Conservation (phyloP, 1,139 yeast genomes). For the Torulaspora globosa region DNA sequence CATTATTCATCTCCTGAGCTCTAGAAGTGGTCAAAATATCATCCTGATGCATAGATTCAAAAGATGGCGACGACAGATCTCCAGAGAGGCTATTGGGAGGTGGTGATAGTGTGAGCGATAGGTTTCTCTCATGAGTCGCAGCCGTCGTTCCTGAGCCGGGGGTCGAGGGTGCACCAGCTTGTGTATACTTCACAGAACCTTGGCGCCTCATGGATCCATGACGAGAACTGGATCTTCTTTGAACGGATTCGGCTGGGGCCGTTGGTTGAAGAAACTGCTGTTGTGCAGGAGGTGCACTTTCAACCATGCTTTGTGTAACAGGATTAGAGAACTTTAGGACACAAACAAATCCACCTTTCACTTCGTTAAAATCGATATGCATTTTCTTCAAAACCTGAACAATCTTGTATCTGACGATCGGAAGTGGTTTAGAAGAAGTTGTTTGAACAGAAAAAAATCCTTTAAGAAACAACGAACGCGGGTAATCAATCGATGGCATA, state of each 20-base stretch:
- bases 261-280: constrained; percentile 22
- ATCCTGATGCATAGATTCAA: constrained; percentile 49
- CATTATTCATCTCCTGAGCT: constrained; percentile 32
- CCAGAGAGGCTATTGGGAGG: constrained; percentile 29
- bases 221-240: constrained; percentile 28
- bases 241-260: constrained; percentile 19
- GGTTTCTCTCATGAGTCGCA: constrained; percentile 29
- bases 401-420: constrained; percentile 81
- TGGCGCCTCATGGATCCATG: constrained; percentile 31
- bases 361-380: constrained; percentile 82
- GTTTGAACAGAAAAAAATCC: constrained; percentile 96
- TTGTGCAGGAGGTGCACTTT: constrained; percentile 9
- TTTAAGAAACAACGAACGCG: constrained; percentile 84
- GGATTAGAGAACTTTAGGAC: constrained; percentile 43
- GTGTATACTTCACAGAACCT: constrained; percentile 24
- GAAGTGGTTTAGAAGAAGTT: constrained; percentile 87
- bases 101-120: constrained; percentile 32
- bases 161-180: constrained; percentile 42
- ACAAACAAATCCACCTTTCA: constrained; percentile 91
- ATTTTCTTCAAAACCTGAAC: constrained; percentile 71
- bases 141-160: constrained; percentile 34
- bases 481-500: constrained; percentile 93
- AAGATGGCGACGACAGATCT: constrained; percentile 52
- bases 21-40: constrained; percentile 35
- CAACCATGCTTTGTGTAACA: constrained; percentile 2